Percentiles rank a stretch among this genome's conserved stretches.
phyloP scores from a whole-genome alignment of 768 basidiomycete species.

The Mycena epipterygia region DNA sequence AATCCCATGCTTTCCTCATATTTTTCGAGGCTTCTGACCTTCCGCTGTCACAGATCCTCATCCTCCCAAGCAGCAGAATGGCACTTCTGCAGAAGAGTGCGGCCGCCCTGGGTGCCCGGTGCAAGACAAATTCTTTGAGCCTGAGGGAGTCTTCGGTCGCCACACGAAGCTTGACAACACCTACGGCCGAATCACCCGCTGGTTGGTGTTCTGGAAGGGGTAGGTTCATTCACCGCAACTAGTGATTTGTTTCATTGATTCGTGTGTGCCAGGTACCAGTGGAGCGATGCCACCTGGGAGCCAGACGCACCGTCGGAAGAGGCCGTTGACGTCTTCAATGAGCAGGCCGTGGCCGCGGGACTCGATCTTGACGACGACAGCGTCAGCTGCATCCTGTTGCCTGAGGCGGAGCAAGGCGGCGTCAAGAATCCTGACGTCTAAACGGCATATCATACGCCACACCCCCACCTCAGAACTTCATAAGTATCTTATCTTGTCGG shows the following conservation, averaged over 20 bases:
- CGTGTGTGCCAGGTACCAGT: conserved; percentile 1
- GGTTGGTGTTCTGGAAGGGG: conserved; percentile 28
- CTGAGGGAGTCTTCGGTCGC: conserved; percentile 11
- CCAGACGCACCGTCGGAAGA: background rate
- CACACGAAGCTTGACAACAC: conserved; percentile 10
- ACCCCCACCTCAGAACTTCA: too few species aligned
- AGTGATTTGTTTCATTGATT: background rate
- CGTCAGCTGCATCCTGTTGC: conserved; percentile 2
- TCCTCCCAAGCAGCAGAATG: background rate
- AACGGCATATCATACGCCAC: too few species aligned
- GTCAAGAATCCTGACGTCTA: background rate
- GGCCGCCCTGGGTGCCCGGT: conserved; percentile 15
- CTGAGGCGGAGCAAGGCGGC: conserved; percentile 7
- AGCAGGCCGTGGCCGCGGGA: conserved; percentile 6
- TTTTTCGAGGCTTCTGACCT: background rate
- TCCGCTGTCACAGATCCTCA: background rate
- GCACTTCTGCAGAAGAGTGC: background rate
- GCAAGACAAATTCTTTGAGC: conserved; percentile 5
- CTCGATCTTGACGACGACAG: conserved; percentile 20
- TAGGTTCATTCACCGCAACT: background rate
- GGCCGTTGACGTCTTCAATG: background rate
- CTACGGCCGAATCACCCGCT: conserved; percentile 7
- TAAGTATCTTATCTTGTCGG: background rate
- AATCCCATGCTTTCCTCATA: background rate
- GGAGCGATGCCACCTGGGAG: conserved; percentile 29